These are phyloP conservation scores for Tillandsia leiboldiana DNA, from an alignment of 176 grass and related monocot genomes.

Conservation along the genomic window DNA sequence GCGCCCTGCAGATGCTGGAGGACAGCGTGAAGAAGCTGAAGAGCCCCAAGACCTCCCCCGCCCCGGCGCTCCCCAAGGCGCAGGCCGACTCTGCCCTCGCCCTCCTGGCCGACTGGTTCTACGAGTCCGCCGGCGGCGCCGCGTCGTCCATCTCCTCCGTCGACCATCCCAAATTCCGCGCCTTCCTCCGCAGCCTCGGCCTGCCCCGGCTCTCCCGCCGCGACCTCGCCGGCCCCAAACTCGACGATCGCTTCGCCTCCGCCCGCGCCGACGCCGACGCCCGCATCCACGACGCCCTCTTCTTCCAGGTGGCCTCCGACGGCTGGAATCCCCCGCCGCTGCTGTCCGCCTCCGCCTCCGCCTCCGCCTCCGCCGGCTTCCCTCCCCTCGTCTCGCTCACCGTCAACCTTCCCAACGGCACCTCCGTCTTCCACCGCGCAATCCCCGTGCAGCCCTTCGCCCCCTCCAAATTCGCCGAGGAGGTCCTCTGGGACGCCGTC, in stretches of 20 bases:
- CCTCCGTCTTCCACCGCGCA: constrained; percentile 53
- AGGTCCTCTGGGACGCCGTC: constrained; percentile 40
- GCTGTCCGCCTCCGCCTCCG: background rate
- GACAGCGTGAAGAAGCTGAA: constrained; percentile 66
- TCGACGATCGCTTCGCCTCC: constrained; percentile 49
- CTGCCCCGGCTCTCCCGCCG: constrained; percentile 27
- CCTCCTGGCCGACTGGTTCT: constrained; percentile 70
- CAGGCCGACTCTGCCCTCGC: constrained; percentile 52
- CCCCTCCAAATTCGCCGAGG: constrained; percentile 43
- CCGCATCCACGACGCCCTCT: constrained; percentile 53
- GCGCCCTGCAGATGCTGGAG: constrained; percentile 49
- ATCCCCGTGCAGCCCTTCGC: constrained; percentile 26
- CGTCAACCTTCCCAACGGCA: constrained; percentile 59
- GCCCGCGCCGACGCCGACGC: constrained; percentile 38
- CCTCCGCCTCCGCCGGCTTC: constrained; percentile 8
- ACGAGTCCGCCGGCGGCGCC: constrained; percentile 49
- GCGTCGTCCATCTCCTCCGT: constrained; percentile 43
- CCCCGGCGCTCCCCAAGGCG: constrained; percentile 25
- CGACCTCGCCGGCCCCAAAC: constrained; percentile 30
- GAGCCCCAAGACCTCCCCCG: constrained; percentile 35
- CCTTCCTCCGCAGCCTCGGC: constrained; percentile 58
- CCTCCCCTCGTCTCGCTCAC: constrained; percentile 38
- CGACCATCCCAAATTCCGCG: constrained; percentile 58
- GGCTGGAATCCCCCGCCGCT: constrained; percentile 35
- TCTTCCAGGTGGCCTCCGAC: constrained; percentile 80